A percentile compares a stretch with the other conserved stretches of the same genome.
Conservation (phyloP, 441 rosid species). For the Manihot esculenta region DNA sequence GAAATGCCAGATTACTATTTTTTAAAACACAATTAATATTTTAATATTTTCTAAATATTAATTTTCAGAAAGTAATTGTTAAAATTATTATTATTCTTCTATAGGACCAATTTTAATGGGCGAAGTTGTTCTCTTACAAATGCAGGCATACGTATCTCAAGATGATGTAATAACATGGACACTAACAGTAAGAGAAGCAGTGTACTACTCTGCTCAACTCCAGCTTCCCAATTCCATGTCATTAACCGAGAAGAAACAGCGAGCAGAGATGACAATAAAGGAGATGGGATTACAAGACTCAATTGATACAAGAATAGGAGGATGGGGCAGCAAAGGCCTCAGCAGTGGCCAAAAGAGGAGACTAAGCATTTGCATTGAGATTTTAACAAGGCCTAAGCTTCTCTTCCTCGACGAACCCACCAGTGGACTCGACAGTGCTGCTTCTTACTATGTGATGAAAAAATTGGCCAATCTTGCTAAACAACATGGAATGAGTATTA, state of each 20-base stretch:
- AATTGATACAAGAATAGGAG: slow-evolving; percentile 46
- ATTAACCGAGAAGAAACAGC: slow-evolving; percentile 34
- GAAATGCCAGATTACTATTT: no score
- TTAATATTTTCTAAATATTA: no score
- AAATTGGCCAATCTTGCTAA: slow-evolving; percentile 35
- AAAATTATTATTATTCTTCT: no score
- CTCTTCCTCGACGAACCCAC: slow-evolving; percentile 54
- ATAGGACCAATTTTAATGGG: neutral
- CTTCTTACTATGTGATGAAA: slow-evolving; percentile 50
- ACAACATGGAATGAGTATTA: slow-evolving; percentile 34
- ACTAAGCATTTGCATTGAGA: slow-evolving; percentile 52
- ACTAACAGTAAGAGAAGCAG: slow-evolving; percentile 43
- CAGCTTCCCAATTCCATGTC: slow-evolving; percentile 50
- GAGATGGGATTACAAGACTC: slow-evolving; percentile 52
- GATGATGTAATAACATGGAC: slow-evolving; percentile 36
- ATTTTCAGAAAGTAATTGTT: no score
- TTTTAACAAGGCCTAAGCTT: slow-evolving; percentile 44
- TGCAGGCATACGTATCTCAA: slow-evolving; percentile 55
- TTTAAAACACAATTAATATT: no score
- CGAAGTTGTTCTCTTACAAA: neutral
- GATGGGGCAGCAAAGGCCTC: slow-evolving; percentile 40
- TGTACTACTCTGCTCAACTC: slow-evolving; percentile 51
- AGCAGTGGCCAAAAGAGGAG: slow-evolving; percentile 55
- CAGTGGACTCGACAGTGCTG: slow-evolving; percentile 58
- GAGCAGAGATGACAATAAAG: slow-evolving; percentile 43